Base-by-base conservation (phyloP, 768 basidiomycete species). In the Russula compacta region DNA sequence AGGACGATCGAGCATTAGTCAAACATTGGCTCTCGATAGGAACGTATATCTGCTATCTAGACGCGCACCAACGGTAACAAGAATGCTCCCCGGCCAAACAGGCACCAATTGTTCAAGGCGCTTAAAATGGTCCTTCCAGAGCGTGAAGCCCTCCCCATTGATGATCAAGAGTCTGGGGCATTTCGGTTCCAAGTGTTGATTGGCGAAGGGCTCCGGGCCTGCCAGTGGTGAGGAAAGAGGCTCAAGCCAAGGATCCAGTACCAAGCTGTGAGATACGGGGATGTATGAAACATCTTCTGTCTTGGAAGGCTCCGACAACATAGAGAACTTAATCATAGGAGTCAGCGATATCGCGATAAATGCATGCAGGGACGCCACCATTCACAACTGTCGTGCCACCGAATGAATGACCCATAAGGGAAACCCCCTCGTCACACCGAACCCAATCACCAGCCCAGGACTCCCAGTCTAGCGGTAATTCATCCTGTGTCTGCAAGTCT, bases 191-290 rank as follows among this genome's bases (percentile, higher is more conserved):
- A 69, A 52, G 3, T 56, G 42, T 48, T 61, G 60, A 32, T 52
- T 35, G 12, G 58, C 46, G 47, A 63, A 47, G 17, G 71, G 75
- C 1, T 55, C 59, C 0, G 75, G 84, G 4, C 83, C 84, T 35
- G n/a, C n/a, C n/a, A n/a, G n/a, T n/a, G 82, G 87, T 42, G 76
- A 70, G 7, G 84, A 79, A 24, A 91, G 68, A 17, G 90, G 88
- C 58, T 92, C 89, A 8, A 92, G 72, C 91, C 92, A 93, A 19
- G 92, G 92, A 72, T 94, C 92, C 17, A 90, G 78, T 21, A 86
- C 76, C 21, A 93, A 69, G 9, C 79, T 82, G 50, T 81, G 79
- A 6, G 74, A 71, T 53, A 88, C 72, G 0, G 84, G 85, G 57
- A 92, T 75, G 2, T 67, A 69, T 12, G 68, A 48, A 59, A 78